Evolutionary conservation across 306 rosid species (phyloP).

Genomic region (Vigna trinervia): DNA sequence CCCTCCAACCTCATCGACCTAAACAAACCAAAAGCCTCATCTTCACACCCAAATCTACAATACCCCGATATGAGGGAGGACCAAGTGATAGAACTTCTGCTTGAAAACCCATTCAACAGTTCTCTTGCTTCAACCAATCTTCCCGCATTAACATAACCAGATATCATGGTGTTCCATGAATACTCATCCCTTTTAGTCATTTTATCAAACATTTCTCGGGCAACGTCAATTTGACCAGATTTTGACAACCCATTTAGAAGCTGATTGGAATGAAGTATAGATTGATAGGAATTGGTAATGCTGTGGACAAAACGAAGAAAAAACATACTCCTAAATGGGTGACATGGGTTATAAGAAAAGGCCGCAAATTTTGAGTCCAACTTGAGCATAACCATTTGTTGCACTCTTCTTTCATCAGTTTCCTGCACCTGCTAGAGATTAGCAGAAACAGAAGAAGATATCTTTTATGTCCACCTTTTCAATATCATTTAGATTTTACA

Average conservation of each 20-base stretch:
- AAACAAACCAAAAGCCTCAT: conserved; percentile 73
- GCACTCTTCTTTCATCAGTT: conserved; percentile 25
- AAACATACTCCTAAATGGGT: conserved; percentile 39
- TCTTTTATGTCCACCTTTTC: background rate
- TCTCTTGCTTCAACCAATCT: conserved; percentile 67
- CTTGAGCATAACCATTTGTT: conserved; percentile 51
- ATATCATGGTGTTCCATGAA: conserved; percentile 82
- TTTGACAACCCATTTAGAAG: conserved; percentile 55
- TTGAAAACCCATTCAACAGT: conserved; percentile 59
- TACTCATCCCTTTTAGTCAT: conserved; percentile 73
- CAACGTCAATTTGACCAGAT: conserved; percentile 67
- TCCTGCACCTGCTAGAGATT: background rate
- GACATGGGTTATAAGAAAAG: conserved; percentile 25
- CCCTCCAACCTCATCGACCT: conserved; percentile 72
- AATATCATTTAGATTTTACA: too few relatives aligned
- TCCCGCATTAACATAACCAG: conserved; percentile 71
- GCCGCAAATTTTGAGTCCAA: conserved; percentile 42
- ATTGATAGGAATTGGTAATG: conserved; percentile 40
- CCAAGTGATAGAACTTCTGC: conserved; percentile 71
- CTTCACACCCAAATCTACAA: conserved; percentile 59
- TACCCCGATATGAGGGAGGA: conserved; percentile 82
- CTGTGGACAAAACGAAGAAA: conserved; percentile 33
- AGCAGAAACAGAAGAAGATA: background rate
- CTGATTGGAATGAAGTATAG: conserved; percentile 55
- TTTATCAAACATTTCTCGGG: conserved; percentile 75